Conservation (phyloP, 129 eudicot species). For the carrot (Daucus carota) region DH1_v3.0 NC_030389.2:619001-619500, state of each 20-base stretch:
- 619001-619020: background rate
- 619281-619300: no score
- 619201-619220: no score
- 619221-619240: no score
- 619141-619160: no score
- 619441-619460: background rate
- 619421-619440: constrained; percentile 4
- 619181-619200: no score
- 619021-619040: no score
- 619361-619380: background rate
- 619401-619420: background rate
- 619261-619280: no score
- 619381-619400: background rate
- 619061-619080: background rate
- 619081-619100: constrained; percentile 5
- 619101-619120: constrained; percentile 1
- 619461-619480: constrained; percentile 8
- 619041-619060: background rate
- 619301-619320: no score
- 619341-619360: background rate
- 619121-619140: background rate
- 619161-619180: background rate
- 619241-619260: no score
- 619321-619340: no score
- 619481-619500: background rate